Evolutionary conservation across 2,329 filamentous ascomycete genomes (phyloP), one percentile per base, ranked within the genome.

Genomic region (Myriosclerotinia duriaeana): DNA sequence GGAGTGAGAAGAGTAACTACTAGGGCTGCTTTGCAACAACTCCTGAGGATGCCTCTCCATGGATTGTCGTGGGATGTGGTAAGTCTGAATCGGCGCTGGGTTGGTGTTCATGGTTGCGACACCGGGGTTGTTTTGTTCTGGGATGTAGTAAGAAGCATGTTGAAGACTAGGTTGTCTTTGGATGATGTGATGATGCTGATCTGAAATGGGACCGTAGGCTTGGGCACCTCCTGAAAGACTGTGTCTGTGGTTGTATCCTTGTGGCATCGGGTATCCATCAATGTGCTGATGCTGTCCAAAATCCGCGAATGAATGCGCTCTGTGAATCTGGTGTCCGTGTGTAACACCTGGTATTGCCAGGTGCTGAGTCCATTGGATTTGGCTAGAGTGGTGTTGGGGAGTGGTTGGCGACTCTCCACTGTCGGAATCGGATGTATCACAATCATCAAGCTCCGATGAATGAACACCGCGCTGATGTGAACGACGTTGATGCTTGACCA

Each of bases 401-500:
- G 86, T 88, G 2, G 83, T 81, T 14, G 85, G 85, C 30, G 83
- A 84, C 72, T 87, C 85, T 72, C 84, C 85, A 48, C 68, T 71
- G 30, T 77, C 75, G 9, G 76, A 77, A 61, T 77, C 75, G 4
- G 75, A 76, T 15, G 74, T 76, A 40, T 77, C 76, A 53, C 75
- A 75, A 62, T 77, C 76, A 63, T 77, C 75, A 22, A 75, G 65
- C 71, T 87, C 84, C 64, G 83, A 83, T 52, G 82, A 80, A 71
- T 86, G 81, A 65, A 85, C 78, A 48, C 85, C 76, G 69, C 85
- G 82, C 72, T 87, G 84, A 73, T 88, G 85, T 1, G 85, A 86
- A 36, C 85, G 80, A 63, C 85, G 80, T 74, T 88, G 85, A 74
- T 88, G 86, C 77, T 89, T 89, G 65, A 89, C 84, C 86, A 88